These are phyloP conservation scores for Chaetomiaceae sp. DNA, from an alignment of 2,329 filamentous ascomycete species.

Conservation along the genomic window DNA sequence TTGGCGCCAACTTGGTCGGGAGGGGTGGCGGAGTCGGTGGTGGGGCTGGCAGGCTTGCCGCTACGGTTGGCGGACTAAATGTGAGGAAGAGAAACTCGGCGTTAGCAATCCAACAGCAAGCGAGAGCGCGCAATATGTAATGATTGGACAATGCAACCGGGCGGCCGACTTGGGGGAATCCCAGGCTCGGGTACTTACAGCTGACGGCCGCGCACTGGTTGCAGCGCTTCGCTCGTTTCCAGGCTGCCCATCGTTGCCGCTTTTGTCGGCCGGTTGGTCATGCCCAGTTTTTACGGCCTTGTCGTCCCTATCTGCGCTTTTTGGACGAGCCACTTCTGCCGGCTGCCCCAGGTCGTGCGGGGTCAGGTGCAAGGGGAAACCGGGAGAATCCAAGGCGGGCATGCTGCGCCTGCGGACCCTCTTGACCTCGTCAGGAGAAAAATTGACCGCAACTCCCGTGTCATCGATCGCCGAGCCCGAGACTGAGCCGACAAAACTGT, in stretches of 20 bases:
- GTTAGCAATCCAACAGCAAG: slow-evolving; percentile 47
- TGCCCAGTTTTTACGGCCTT: slow-evolving; percentile 34
- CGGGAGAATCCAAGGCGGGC: slow-evolving; percentile 53
- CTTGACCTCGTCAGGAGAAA: slow-evolving; percentile 61
- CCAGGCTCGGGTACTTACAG: slow-evolving; percentile 48
- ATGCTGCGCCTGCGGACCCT: slow-evolving; percentile 78
- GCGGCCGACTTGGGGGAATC: slow-evolving; percentile 10
- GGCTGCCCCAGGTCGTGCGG: slow-evolving; percentile 34
- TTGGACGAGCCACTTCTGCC: slow-evolving; percentile 30
- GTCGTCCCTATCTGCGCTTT: slow-evolving; percentile 33
- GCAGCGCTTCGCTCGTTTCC: slow-evolving; percentile 49
- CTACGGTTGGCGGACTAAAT: slow-evolving; percentile 55
- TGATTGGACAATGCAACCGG: slow-evolving; percentile 39
- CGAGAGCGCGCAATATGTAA: slow-evolving; percentile 20
- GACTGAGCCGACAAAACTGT: slow-evolving; percentile 44
- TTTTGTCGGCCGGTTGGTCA: slow-evolving; percentile 31
- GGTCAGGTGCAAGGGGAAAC: slow-evolving; percentile 35
- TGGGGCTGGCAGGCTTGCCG: slow-evolving; percentile 45
- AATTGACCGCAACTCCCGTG: slow-evolving; percentile 53
- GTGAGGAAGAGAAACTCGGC: slow-evolving; percentile 31
- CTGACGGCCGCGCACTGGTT: slow-evolving; percentile 39
- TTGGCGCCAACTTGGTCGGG: slow-evolving; percentile 42
- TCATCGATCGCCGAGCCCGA: slow-evolving; percentile 59
- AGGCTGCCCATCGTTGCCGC: slow-evolving; percentile 37
- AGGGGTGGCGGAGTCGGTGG: slow-evolving; percentile 46